Evolutionary conservation across 176 grass and related monocot genomes (phyloP), one percentile per base, ranked within the genome.

Genomic region (Oryza meridionalis): DNA sequence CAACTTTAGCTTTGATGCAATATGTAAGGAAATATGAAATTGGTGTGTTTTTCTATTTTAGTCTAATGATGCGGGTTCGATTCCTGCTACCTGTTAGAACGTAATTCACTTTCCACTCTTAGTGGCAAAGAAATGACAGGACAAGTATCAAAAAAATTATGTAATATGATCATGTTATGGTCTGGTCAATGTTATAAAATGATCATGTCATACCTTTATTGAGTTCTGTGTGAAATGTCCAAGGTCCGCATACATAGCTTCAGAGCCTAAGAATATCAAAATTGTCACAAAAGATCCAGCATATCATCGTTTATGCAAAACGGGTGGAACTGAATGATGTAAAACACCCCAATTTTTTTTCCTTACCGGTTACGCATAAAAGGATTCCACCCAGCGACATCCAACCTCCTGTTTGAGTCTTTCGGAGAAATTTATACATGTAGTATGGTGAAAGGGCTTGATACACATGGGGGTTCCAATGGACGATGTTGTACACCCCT

Each of bases 191-290:
- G 16, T 19, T 61, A 47, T 29, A 66, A 72, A 17, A 40, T 21
- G 24, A 22, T 55, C 84, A 85, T 84, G 15, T 50, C 58, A 1
- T 91, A 98, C 96, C 87, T 90, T 88, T 83, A 98, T 90, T 62
- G 96, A 95, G 65, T 85, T 72, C 77, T 98, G 96, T n/a, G 96
- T 89, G 61, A 98, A 98, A 85, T 98, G 96, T 27, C 96, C 96
- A 73, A 98, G 91, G 80, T 98, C 96, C 2, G 96, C 93, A 84
- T 87, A 98, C 93, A 98, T 98, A 69, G 93, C 93, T 90, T 98
- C 96, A 77, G 96, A 98, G 25, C 96, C 96, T 98, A 67, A 65
- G 5, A 82, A 76, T 77, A 84, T 75, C 3, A 69, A 67, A 43
- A 81, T 38, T 81, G 40, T 72, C n/a, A 65, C n/a, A 37, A 87